These are phyloP conservation scores for Chaetoscypha palmicola DNA, from an alignment of 2,329 filamentous ascomycete species.

Conservation along the genomic window DNA sequence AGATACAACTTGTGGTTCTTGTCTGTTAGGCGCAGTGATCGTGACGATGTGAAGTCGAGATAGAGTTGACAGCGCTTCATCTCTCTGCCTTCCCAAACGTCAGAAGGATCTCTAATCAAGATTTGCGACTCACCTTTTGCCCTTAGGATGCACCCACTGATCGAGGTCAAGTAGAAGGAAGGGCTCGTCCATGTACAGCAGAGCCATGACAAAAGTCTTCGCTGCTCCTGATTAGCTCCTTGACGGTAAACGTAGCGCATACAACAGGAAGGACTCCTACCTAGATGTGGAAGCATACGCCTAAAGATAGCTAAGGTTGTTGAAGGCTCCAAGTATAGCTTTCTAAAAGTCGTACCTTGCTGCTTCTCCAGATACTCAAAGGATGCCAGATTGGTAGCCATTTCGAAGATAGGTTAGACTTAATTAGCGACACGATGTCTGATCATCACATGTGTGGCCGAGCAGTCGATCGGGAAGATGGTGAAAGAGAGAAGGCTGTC, in stretches of 20 bases:
- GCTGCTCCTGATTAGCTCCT: too few relatives aligned
- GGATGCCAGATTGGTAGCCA: constrained; percentile 46
- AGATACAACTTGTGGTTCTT: constrained; percentile 62
- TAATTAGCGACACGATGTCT: constrained; percentile 16
- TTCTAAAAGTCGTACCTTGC: constrained; percentile 80
- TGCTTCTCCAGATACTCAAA: constrained; percentile 92
- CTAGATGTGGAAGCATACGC: constrained; percentile 90
- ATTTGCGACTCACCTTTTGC: constrained; percentile 40
- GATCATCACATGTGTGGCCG: constrained; percentile 17
- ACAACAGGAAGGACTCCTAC: constrained; percentile 49
- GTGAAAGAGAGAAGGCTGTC: constrained; percentile 12
- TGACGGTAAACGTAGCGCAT: too few relatives aligned
- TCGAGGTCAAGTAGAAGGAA: constrained; percentile 77
- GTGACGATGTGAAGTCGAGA: constrained; percentile 80
- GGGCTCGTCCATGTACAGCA: constrained; percentile 82
- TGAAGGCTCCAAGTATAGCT: constrained; percentile 92
- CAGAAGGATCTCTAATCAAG: constrained; percentile 9
- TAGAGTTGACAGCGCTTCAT: constrained; percentile 75
- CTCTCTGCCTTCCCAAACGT: constrained; percentile 55
- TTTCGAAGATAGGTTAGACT: constrained; percentile 11
- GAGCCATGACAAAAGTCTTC: constrained; percentile 91
- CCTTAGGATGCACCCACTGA: constrained; percentile 70
- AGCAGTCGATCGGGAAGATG: background rate
- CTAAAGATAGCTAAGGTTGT: constrained; percentile 93
- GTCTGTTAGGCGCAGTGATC: constrained; percentile 53